These are phyloP conservation scores for Cordyceps tenuipes DNA, from an alignment of 2,329 filamentous ascomycete genomes.

Conservation along the genomic window DNA sequence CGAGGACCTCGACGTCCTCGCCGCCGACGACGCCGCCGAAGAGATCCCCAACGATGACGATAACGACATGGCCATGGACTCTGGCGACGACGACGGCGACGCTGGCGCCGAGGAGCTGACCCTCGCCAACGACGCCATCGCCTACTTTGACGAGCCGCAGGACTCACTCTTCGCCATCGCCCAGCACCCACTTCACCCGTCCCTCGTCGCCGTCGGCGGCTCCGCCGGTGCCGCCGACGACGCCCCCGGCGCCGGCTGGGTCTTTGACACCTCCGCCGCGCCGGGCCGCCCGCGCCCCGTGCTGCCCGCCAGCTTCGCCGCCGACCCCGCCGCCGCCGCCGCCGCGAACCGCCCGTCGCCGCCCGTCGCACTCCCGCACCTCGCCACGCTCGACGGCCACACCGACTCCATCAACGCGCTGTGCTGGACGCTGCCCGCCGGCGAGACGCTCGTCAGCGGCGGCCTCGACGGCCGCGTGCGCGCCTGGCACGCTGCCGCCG, in stretches of 20 bases:
- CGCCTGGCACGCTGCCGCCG: conserved; percentile 50
- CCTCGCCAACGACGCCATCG: conserved; percentile 84
- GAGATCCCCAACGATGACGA: conserved; percentile 52
- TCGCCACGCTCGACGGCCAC: too few relatives aligned
- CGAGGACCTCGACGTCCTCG: conserved; percentile 61
- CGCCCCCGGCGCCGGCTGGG: conserved; percentile 69
- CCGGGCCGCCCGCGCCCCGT: conserved; percentile 52
- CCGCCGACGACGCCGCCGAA: conserved; percentile 69
- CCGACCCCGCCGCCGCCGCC: conserved; percentile 50
- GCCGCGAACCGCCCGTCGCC: too few relatives aligned
- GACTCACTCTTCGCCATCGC: conserved; percentile 94
- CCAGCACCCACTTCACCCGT: conserved; percentile 72
- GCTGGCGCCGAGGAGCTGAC: conserved; percentile 63
- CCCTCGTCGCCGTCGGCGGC: conserved; percentile 80
- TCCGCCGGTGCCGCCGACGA: conserved; percentile 51
- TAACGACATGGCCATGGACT: conserved; percentile 75
- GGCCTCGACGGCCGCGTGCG: conserved; percentile 80
- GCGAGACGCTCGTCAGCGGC: conserved; percentile 78
- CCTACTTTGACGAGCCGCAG: conserved; percentile 83
- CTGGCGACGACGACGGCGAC: conserved; percentile 59
- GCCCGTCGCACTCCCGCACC: too few relatives aligned
- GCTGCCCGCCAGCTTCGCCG: too few relatives aligned
- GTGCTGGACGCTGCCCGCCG: too few relatives aligned
- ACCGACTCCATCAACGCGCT: too few relatives aligned
- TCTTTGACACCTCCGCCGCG: conserved; percentile 67